Evolutionary conservation across 495 filamentous ascomycete genomes (phyloP).

Genomic region (Arthonia radiata): DNA sequence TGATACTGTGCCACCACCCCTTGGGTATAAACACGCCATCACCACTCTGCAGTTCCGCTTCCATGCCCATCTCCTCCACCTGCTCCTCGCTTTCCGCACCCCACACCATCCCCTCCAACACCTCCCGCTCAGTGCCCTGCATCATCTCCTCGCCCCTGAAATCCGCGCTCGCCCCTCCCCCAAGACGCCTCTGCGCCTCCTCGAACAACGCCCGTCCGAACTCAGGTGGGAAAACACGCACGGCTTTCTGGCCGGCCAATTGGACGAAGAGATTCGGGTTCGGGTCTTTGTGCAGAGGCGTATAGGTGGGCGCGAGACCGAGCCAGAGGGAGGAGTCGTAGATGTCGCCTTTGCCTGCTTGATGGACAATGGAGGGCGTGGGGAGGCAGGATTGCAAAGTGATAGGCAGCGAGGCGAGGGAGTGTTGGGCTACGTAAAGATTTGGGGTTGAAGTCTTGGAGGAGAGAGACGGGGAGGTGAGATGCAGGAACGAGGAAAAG

Average conservation of each 20-base stretch:
- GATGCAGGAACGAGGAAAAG: no score
- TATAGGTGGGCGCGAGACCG: conserved; percentile 61
- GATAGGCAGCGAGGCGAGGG: conserved; percentile 37
- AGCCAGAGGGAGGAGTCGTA: conserved; percentile 79
- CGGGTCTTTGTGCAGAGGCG: conserved; percentile 73
- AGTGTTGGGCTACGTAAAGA: conserved; percentile 74
- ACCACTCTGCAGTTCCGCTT: conserved; percentile 33
- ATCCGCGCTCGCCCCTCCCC: conserved; percentile 10
- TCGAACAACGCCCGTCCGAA: conserved; percentile 36
- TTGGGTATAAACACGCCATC: conserved; percentile 73
- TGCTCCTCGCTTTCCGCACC: conserved; percentile 16
- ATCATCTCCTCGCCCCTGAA: conserved; percentile 86
- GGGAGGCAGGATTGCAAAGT: conserved; percentile 39
- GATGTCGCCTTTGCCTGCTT: conserved; percentile 42
- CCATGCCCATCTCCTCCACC: conserved; percentile 16
- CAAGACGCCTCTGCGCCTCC: conserved; percentile 22
- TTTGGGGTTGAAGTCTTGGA: no score
- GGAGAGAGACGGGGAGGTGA: no score
- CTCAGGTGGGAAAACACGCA: conserved; percentile 41
- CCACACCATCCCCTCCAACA: conserved; percentile 52
- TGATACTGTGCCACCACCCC: conserved; percentile 93
- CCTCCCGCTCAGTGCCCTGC: conserved; percentile 41
- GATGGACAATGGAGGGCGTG: conserved; percentile 34
- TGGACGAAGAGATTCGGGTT: conserved; percentile 89
- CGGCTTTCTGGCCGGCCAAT: conserved; percentile 42